A percentile compares a stretch with the other conserved stretches of the same genome.
These are phyloP conservation scores for Ceratobasidium papillatum DNA, from an alignment of 1,284 basidiomycete genomes.

Conservation along the genomic window DNA sequence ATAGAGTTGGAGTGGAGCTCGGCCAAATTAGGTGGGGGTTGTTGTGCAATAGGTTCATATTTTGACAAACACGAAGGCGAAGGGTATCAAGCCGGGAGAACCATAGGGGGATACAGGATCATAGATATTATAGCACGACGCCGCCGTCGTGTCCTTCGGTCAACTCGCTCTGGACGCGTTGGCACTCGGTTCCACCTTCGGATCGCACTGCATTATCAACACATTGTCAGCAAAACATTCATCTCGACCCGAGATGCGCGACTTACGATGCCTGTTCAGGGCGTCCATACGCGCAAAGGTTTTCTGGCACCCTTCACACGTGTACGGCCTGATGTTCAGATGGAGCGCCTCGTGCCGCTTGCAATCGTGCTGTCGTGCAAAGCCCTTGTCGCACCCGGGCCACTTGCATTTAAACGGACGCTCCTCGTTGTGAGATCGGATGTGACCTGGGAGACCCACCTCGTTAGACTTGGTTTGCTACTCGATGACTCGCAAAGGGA, in stretches of 20 bases:
- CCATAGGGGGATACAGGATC: neutral
- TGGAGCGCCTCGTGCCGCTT: slow-evolving; percentile 84
- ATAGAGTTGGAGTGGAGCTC: slow-evolving; percentile 6
- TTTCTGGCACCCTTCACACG: slow-evolving; percentile 79
- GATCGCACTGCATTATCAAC: slow-evolving; percentile 57
- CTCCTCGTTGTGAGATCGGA: slow-evolving; percentile 85
- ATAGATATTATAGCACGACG: slow-evolving; percentile 25
- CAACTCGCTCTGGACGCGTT: slow-evolving; percentile 40
- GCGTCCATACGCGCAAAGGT: slow-evolving; percentile 83
- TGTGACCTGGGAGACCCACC: slow-evolving; percentile 62
- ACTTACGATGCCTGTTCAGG: slow-evolving; percentile 77
- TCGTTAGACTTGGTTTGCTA: slow-evolving; percentile 18
- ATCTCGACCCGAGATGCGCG: slow-evolving; percentile 25
- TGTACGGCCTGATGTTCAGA: slow-evolving; percentile 77
- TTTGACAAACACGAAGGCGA: neutral
- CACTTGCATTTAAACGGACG: slow-evolving; percentile 85
- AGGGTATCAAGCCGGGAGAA: slow-evolving; percentile 7
- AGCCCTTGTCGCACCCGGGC: slow-evolving; percentile 85
- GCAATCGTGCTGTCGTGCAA: slow-evolving; percentile 85
- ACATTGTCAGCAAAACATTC: slow-evolving; percentile 18
- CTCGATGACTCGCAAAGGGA: slow-evolving; percentile 48
- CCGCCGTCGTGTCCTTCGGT: slow-evolving; percentile 12
- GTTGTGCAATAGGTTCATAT: slow-evolving; percentile 20
- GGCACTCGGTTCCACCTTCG: slow-evolving; percentile 65
- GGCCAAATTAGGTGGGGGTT: slow-evolving; percentile 8